Evolutionary conservation across 2,329 filamentous ascomycete genomes (phyloP).

Genomic region (Curvularia eragrostidis): DNA sequence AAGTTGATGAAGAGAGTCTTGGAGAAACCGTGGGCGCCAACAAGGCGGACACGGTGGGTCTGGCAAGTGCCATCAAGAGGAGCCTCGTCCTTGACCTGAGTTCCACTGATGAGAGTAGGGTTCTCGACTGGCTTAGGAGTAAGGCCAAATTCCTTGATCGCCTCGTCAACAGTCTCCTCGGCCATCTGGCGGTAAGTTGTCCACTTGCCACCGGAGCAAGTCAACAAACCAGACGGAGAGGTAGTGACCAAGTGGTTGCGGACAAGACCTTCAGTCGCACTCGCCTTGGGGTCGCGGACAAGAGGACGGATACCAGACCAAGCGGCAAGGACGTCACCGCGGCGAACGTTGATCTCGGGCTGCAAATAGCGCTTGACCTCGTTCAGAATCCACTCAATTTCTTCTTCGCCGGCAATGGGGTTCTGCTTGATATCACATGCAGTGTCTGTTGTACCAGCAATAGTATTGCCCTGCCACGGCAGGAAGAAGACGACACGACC

Average conservation of each 20-base stretch:
- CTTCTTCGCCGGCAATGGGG: conserved; percentile 79
- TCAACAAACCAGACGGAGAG: conserved; percentile 80
- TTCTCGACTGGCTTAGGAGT: conserved; percentile 63
- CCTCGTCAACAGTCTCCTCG: conserved; percentile 84
- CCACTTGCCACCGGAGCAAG: conserved; percentile 90
- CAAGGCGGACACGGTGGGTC: conserved; percentile 79
- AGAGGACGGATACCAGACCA: conserved; percentile 89
- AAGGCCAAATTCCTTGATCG: conserved; percentile 72
- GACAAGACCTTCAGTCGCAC: conserved; percentile 85
- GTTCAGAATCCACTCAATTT: conserved; percentile 86
- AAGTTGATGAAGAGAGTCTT: conserved; percentile 94
- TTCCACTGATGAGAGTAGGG: conserved; percentile 72
- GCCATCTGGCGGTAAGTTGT: conserved; percentile 94
- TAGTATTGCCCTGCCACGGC: conserved; percentile 91
- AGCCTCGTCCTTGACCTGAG: conserved; percentile 74
- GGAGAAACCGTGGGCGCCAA: conserved; percentile 86
- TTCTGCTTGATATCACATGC: conserved; percentile 74
- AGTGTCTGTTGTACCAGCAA: conserved; percentile 86
- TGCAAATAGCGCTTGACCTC: conserved; percentile 84
- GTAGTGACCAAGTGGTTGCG: conserved; percentile 84
- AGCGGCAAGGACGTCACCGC: conserved; percentile 85
- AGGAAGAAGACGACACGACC: conserved; percentile 92
- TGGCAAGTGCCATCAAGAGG: conserved; percentile 77
- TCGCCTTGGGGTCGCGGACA: conserved; percentile 83
- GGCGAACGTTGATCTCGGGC: conserved; percentile 82